These are phyloP conservation scores for Alternaria ethzedia DNA, from an alignment of 2,329 filamentous ascomycete genomes.

Conservation along the genomic window DNA sequence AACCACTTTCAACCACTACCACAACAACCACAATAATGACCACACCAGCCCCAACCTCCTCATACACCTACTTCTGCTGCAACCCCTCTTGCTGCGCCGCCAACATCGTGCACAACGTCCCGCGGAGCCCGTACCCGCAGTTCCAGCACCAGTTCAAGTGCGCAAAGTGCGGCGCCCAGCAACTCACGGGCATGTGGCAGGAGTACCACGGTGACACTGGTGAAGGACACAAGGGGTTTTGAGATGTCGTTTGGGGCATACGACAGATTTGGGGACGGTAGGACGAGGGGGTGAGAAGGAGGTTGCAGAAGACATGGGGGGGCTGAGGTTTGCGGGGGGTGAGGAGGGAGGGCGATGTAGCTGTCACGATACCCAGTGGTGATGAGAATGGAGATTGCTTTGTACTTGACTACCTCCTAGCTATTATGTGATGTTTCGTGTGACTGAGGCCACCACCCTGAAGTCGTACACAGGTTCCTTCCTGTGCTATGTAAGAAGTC, in stretches of 20 bases:
- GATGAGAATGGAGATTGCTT: background rate
- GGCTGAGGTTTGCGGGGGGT: background rate
- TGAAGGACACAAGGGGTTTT: background rate
- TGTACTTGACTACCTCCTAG: background rate
- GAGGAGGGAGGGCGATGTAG: background rate
- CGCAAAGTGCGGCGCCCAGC: conserved; percentile 1
- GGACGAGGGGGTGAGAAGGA: background rate
- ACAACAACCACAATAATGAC: background rate
- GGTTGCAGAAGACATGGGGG: background rate
- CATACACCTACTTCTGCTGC: conserved; percentile 2
- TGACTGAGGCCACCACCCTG: conserved; percentile 30
- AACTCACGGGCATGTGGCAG: conserved; percentile 7
- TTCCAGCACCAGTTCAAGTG: conserved; percentile 7
- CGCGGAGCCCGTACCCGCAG: conserved; percentile 6
- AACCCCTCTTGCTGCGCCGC: background rate
- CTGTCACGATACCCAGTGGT: background rate
- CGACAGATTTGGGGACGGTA: background rate
- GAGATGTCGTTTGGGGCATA: background rate
- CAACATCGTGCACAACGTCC: background rate
- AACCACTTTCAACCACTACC: background rate
- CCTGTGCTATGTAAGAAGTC: conserved; percentile 27
- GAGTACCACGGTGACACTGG: conserved; percentile 1
- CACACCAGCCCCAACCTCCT: background rate
- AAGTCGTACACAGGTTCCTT: conserved; percentile 28
- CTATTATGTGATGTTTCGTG: background rate